A percentile compares a stretch with the other conserved stretches of the same genome.
phyloP scores from a whole-genome alignment of 257 asterid genomes.

The Penstemon barbatus region DNA sequence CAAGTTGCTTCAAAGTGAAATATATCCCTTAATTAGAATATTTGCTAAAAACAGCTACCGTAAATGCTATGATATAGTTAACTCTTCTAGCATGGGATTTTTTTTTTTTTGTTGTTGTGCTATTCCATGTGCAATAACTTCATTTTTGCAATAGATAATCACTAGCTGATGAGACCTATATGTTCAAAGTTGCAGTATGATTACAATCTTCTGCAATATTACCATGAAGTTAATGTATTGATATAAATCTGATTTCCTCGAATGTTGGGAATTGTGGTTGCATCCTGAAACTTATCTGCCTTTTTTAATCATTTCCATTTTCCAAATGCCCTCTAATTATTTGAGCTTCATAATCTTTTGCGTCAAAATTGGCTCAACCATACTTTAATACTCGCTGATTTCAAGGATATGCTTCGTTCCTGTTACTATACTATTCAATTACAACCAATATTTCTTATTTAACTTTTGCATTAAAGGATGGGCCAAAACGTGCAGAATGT shows the following conservation, averaged over 20 bases:
- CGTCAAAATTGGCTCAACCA: not conserved
- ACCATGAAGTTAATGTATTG: not conserved
- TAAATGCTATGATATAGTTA: no score
- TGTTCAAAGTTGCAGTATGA: slow-evolving; percentile 2
- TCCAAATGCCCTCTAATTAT: not conserved
- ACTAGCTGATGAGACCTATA: slow-evolving; percentile 12
- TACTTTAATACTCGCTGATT: slow-evolving; percentile 11
- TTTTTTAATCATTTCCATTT: not conserved
- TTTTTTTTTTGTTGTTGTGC: no score
- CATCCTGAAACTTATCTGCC: no score
- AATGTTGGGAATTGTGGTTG: slow-evolving; percentile 8
- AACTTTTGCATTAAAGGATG: not conserved
- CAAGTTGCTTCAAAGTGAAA: no score
- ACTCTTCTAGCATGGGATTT: no score
- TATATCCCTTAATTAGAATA: no score
- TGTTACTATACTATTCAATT: slow-evolving; percentile 3
- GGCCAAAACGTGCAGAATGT: not conserved
- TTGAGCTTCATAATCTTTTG: not conserved
- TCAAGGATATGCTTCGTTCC: not conserved
- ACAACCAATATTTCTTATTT: slow-evolving; percentile 6
- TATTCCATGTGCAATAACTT: no score
- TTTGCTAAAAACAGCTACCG: no score
- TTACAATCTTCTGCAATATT: slow-evolving; percentile 2
- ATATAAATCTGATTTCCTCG: slow-evolving; percentile 14
- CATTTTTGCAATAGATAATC: not conserved